Percentiles rank a stretch among this genome's conserved stretches.
Evolutionary conservation across 2,329 filamentous ascomycete species (phyloP).

Genomic region (Bipolaris bicolor): DNA sequence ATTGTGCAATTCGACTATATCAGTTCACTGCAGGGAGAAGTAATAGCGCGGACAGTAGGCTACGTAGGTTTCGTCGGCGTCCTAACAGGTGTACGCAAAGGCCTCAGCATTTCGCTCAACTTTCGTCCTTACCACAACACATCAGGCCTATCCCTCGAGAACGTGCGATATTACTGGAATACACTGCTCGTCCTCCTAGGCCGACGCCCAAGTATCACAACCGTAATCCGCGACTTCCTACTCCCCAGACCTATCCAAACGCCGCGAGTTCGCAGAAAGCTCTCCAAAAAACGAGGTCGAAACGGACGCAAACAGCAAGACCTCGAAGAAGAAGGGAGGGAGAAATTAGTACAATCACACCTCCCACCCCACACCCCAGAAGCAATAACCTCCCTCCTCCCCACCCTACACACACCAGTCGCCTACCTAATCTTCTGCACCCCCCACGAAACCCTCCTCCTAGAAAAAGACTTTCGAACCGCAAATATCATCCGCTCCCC

Average conservation of each 20-base stretch:
- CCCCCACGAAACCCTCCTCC: conserved; percentile 53
- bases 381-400: conserved; percentile 44
- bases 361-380: conserved; percentile 17
- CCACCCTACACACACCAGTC: conserved; percentile 55
- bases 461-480: conserved; percentile 63
- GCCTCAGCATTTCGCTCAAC: conserved; percentile 58
- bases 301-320: not conserved
- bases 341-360: not conserved
- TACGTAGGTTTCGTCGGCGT: conserved; percentile 61
- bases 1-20: conserved; percentile 52
- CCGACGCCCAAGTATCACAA: conserved; percentile 59
- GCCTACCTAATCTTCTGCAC: conserved; percentile 65
- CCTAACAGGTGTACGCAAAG: conserved; percentile 57
- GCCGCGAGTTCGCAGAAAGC: not conserved
- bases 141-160: conserved; percentile 34
- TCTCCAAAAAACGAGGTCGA: not conserved
- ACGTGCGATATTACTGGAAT: conserved; percentile 55
- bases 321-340: not conserved
- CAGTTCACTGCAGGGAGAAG: conserved; percentile 36
- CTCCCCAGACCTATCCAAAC: conserved; percentile 31
- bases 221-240: conserved; percentile 55
- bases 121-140: conserved; percentile 59
- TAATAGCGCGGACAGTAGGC: conserved; percentile 57
- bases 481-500: conserved; percentile 54
- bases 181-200: conserved; percentile 62